phyloP scores from a whole-genome alignment of 2,329 filamentous ascomycete genomes.

The Arachnopeziza araneosa region DNA sequence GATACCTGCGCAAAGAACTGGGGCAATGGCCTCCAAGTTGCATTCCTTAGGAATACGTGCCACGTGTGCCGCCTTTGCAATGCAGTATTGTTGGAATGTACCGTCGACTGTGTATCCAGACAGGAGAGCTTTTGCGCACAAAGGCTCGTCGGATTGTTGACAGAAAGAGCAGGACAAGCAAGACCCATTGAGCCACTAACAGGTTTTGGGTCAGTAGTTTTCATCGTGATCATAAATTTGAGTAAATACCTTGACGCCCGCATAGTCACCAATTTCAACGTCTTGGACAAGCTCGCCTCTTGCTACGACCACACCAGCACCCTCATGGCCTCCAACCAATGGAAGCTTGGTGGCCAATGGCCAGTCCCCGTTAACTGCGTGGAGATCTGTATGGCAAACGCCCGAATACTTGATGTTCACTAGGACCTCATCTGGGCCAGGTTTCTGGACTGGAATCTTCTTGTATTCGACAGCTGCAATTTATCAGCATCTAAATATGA shows the following conservation, averaged over 20 bases:
- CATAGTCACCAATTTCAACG: slow-evolving; percentile 76
- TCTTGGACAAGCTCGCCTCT: slow-evolving; percentile 72
- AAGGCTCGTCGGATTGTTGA: slow-evolving; percentile 72
- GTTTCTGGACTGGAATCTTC: slow-evolving; percentile 74
- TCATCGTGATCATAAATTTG: not conserved
- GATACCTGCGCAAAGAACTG: slow-evolving; percentile 78
- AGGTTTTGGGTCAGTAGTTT: slow-evolving; percentile 8
- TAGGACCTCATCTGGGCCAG: slow-evolving; percentile 84
- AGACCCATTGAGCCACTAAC: slow-evolving; percentile 78
- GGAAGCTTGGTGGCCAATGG: slow-evolving; percentile 77
- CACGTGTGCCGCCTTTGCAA: slow-evolving; percentile 81
- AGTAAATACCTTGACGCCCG: slow-evolving; percentile 61
- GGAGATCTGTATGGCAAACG: slow-evolving; percentile 83
- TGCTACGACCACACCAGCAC: slow-evolving; percentile 79
- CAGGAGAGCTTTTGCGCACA: slow-evolving; percentile 68
- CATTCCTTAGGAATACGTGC: slow-evolving; percentile 75
- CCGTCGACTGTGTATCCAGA: slow-evolving; percentile 93
- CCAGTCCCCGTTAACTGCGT: slow-evolving; percentile 86
- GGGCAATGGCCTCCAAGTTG: slow-evolving; percentile 69
- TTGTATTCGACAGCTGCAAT: slow-evolving; percentile 60
- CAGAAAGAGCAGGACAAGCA: slow-evolving; percentile 84
- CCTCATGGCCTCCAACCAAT: slow-evolving; percentile 74
- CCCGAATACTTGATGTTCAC: slow-evolving; percentile 87
- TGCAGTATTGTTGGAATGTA: slow-evolving; percentile 86
- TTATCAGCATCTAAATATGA: not conserved